phyloP scores from a whole-genome alignment of 2,329 filamentous ascomycete genomes.

The Teratosphaeria gauchensis region DNA sequence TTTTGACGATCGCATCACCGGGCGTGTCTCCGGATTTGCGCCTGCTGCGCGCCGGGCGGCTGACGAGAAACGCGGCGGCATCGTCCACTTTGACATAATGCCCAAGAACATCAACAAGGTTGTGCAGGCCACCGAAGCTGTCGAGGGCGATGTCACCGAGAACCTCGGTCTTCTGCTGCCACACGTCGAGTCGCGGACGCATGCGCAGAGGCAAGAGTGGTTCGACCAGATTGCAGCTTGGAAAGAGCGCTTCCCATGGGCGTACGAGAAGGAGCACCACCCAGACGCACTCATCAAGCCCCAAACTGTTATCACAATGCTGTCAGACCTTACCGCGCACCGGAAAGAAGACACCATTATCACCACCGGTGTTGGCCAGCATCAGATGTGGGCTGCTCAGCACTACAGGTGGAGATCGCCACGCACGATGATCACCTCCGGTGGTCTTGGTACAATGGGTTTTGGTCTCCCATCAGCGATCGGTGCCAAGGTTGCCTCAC shows the following conservation, averaged over 20 bases:
- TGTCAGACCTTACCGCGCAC: slow-evolving; percentile 71
- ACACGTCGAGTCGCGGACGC: slow-evolving; percentile 52
- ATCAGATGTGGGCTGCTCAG: slow-evolving; percentile 98
- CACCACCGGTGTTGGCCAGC: slow-evolving; percentile 88
- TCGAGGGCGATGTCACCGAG: slow-evolving; percentile 80
- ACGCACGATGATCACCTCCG: slow-evolving; percentile 90
- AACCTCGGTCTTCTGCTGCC: slow-evolving; percentile 72
- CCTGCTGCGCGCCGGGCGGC: slow-evolving; percentile 80
- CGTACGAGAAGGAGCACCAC: slow-evolving; percentile 65
- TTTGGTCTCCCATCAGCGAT: slow-evolving; percentile 91
- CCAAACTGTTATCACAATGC: slow-evolving; percentile 81
- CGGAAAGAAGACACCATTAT: slow-evolving; percentile 81
- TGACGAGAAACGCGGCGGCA: slow-evolving; percentile 76
- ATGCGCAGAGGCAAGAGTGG: slow-evolving; percentile 68
- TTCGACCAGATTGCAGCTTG: slow-evolving; percentile 80
- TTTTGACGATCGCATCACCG: slow-evolving; percentile 92
- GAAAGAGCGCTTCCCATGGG: slow-evolving; percentile 85
- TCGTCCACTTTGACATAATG: slow-evolving; percentile 96
- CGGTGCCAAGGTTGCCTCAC: slow-evolving; percentile 78
- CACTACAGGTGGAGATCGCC: slow-evolving; percentile 92
- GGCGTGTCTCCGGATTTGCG: slow-evolving; percentile 74
- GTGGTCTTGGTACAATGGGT: slow-evolving; percentile 92
- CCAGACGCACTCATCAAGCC: slow-evolving; percentile 80
- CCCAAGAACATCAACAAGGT: slow-evolving; percentile 99
- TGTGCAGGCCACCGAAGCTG: slow-evolving; percentile 87